Conservation (phyloP, 352 stramenopile species). For the Globisporangium uncinulatum region DNA sequence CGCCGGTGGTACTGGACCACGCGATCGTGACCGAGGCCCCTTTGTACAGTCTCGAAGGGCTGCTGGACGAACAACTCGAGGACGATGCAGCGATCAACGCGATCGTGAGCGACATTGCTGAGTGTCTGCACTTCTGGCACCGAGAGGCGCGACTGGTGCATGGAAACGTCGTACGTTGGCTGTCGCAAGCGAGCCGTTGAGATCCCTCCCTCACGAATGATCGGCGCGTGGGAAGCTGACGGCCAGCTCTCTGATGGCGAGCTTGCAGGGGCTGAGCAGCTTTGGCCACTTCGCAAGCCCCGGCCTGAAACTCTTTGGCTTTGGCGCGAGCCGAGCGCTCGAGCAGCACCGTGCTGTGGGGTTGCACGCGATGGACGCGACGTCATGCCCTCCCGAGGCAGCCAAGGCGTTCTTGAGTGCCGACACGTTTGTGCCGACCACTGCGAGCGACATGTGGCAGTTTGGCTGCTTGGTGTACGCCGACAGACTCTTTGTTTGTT, state of each 20-base stretch:
- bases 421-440: conserved; percentile 36
- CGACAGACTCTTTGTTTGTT: neutral
- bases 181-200: neutral
- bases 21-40: conserved; percentile 51
- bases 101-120: conserved; percentile 35
- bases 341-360: conserved; percentile 24
- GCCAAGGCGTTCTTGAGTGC: conserved; percentile 36
- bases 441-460: conserved; percentile 63
- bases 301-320: conserved; percentile 37
- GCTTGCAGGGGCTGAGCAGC: conserved; percentile 27
- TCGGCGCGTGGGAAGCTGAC: neutral
- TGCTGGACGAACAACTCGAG: conserved; percentile 26
- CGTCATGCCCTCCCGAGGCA: conserved; percentile 44
- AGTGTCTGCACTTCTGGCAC: conserved; percentile 60
- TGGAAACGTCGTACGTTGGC: conserved; percentile 51
- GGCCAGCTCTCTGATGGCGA: neutral
- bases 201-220: neutral
- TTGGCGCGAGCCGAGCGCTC: conserved; percentile 34
- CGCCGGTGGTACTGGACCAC: conserved; percentile 41
- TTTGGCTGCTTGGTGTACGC: conserved; percentile 70
- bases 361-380: conserved; percentile 17
- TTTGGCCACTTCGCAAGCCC: conserved; percentile 39
- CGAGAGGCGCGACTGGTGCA: conserved; percentile 40
- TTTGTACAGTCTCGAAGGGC: conserved; percentile 36
- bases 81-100: conserved; percentile 22